Evolutionary conservation across 164 flowering plant genomes (phyloP).

Genomic region (Chimonanthus praecox): DNA sequence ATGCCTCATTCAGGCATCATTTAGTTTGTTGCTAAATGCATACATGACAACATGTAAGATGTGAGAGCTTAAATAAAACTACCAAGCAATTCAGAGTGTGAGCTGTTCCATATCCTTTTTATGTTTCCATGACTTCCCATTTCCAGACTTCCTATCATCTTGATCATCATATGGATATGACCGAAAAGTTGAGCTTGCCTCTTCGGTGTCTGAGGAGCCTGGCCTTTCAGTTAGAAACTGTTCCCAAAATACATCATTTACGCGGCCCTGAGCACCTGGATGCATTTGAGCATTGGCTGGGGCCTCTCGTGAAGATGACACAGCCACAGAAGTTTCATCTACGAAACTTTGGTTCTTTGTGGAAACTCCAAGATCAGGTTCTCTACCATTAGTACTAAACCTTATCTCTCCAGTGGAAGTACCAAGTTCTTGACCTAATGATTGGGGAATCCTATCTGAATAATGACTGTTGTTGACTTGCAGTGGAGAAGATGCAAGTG

Average conservation of each 20-base stretch:
- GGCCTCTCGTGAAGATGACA: slow-evolving; percentile 36
- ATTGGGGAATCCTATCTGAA: slow-evolving; percentile 20
- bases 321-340: slow-evolving; percentile 15
- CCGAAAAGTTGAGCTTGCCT: slow-evolving; percentile 60
- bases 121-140: slow-evolving; percentile 38
- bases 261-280: slow-evolving; percentile 43
- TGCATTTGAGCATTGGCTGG: slow-evolving; percentile 28
- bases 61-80: slow-evolving; percentile 6
- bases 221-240: slow-evolving; percentile 93
- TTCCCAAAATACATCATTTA: slow-evolving; percentile 94
- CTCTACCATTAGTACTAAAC: slow-evolving; percentile 25
- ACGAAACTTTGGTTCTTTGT: slow-evolving; percentile 15
- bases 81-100: slow-evolving; percentile 36
- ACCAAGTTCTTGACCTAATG: slow-evolving; percentile 22
- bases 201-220: slow-evolving; percentile 79
- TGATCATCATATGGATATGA: slow-evolving; percentile 40
- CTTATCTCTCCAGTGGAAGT: slow-evolving; percentile 27
- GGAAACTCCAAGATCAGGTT: slow-evolving; percentile 21
- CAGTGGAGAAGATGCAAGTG: slow-evolving; percentile 71
- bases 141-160: slow-evolving; percentile 43
- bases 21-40: not conserved
- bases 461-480: slow-evolving; percentile 26
- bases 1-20: not conserved
- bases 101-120: slow-evolving; percentile 49
- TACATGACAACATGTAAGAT: not conserved